A percentile compares a stretch with the other conserved stretches of the same genome.
phyloP scores from a whole-genome alignment of 2,329 filamentous ascomycete genomes.

The Phialocephala sp. region DNA sequence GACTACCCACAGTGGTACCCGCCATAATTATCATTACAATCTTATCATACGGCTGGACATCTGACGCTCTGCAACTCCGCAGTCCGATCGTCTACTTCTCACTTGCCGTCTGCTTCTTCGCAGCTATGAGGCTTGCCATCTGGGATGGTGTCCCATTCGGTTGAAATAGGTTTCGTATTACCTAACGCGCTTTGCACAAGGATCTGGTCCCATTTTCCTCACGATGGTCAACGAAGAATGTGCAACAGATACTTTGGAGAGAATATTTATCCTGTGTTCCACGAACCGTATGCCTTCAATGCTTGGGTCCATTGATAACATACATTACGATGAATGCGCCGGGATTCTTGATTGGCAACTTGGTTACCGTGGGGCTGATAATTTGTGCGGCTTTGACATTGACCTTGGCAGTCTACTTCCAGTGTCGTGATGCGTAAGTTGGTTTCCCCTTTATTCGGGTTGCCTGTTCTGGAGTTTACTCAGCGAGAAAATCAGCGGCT shows the following conservation, averaged over 20 bases:
- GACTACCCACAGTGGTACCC: constrained; percentile 40
- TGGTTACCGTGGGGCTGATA: constrained; percentile 35
- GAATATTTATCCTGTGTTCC: constrained; percentile 37
- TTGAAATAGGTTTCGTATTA: constrained; percentile 35
- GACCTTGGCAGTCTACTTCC: constrained; percentile 32
- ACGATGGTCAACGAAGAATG: constrained; percentile 40
- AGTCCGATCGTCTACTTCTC: constrained; percentile 34
- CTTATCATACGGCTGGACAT: constrained; percentile 40
- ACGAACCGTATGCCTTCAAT: constrained; percentile 41
- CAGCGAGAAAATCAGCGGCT: background rate
- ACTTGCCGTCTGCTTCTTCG: constrained; percentile 37
- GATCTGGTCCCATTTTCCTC: constrained; percentile 38
- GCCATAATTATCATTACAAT: constrained; percentile 24
- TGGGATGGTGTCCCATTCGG: constrained; percentile 39
- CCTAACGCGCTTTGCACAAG: constrained; percentile 38
- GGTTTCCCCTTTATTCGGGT: background rate
- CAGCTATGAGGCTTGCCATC: constrained; percentile 37
- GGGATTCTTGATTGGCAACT: constrained; percentile 36
- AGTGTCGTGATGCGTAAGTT: constrained; percentile 34
- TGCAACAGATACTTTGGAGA: constrained; percentile 33
- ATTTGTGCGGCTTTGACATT: constrained; percentile 35
- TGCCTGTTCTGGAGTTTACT: background rate
- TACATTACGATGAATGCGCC: constrained; percentile 39
- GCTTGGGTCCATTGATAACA: constrained; percentile 38
- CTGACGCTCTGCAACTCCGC: constrained; percentile 38